Percentiles rank a stretch among this genome's conserved stretches.
phyloP scores from a whole-genome alignment of 106 monocot species.

The Platanthera guangdongensis region DNA sequence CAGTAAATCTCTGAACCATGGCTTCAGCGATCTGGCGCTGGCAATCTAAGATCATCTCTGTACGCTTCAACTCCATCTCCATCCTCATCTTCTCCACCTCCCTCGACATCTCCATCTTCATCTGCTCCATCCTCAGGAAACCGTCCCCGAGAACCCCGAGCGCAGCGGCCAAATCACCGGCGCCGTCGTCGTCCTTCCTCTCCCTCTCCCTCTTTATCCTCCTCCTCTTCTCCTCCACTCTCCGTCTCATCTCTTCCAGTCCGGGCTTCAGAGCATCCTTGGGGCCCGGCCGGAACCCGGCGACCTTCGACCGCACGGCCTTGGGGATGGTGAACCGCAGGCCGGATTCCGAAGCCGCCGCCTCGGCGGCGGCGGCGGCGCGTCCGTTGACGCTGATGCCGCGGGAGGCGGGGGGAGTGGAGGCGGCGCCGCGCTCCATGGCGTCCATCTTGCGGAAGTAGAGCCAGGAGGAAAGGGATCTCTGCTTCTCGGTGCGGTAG shows the following conservation, averaged over 20 bases:
- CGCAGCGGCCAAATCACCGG: constrained; percentile 25
- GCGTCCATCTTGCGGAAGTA: constrained; percentile 61
- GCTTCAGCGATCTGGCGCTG: constrained; percentile 32
- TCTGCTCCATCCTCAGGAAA: constrained; percentile 55
- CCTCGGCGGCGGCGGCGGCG: background rate
- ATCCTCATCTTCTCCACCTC: constrained; percentile 65
- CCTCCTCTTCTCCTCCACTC: constrained; percentile 1
- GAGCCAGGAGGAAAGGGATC: constrained; percentile 63
- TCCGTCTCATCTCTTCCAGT: constrained; percentile 7
- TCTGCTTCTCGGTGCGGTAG: constrained; percentile 57
- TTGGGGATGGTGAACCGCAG: constrained; percentile 8
- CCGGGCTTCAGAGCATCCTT: constrained; percentile 15
- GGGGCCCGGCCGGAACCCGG: background rate
- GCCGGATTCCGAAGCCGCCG: background rate
- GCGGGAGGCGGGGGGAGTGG: constrained; percentile 9
- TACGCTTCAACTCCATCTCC: constrained; percentile 55
- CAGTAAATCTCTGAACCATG: constrained; percentile 1
- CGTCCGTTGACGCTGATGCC: constrained; percentile 11
- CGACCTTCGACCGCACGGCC: constrained; percentile 15
- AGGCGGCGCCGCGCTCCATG: constrained; percentile 35
- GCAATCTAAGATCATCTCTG: constrained; percentile 48
- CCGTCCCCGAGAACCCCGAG: constrained; percentile 49
- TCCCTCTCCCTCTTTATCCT: background rate
- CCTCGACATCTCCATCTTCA: constrained; percentile 57
- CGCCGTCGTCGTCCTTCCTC: background rate